Percentiles rank a stretch among this genome's conserved stretches.
Evolutionary conservation across 768 basidiomycete genomes (phyloP).

Genomic region (Hypsizygus marmoreus): DNA sequence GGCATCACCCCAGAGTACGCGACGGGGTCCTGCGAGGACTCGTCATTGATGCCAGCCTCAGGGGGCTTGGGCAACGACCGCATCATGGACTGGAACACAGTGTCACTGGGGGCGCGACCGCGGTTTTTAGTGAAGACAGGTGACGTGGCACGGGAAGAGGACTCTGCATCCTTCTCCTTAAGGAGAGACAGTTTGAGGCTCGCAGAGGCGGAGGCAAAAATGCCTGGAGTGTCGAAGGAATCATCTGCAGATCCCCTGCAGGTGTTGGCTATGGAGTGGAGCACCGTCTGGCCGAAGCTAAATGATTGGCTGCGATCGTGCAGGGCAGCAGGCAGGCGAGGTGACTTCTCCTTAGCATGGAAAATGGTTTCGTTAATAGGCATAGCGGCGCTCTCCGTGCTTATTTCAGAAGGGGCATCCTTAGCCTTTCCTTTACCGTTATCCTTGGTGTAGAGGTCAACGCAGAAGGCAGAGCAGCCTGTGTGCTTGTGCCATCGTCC

Average conservation of each 20-base stretch:
- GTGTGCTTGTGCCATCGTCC: conserved; percentile 25
- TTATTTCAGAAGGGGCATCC: conserved; percentile 18
- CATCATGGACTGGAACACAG: conserved; percentile 60
- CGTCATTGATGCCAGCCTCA: conserved; percentile 68
- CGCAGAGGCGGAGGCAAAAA: conserved; percentile 29
- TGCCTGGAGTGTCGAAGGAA: conserved; percentile 25
- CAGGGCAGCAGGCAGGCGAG: conserved; percentile 31
- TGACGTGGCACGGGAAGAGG: conserved; percentile 26
- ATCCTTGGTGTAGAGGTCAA: conserved; percentile 48
- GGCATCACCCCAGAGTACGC: conserved; percentile 43
- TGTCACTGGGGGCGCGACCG: conserved; percentile 62
- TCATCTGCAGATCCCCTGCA: conserved; percentile 10
- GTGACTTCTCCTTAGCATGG: conserved; percentile 41
- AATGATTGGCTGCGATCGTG: conserved; percentile 70
- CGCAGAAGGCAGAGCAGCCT: conserved; percentile 17
- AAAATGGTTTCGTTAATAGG: conserved; percentile 47
- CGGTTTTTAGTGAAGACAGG: conserved; percentile 36
- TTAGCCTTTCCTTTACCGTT: conserved; percentile 42
- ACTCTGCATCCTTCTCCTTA: conserved; percentile 21
- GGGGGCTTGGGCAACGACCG: conserved; percentile 42
- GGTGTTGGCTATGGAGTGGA: conserved; percentile 49
- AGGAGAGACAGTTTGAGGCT: conserved; percentile 33
- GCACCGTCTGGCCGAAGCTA: conserved; percentile 64
- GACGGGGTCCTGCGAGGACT: conserved; percentile 47
- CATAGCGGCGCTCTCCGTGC: conserved; percentile 19